These are phyloP conservation scores for Lactarius vividus DNA, from an alignment of 768 basidiomycete genomes.

Conservation along the genomic window DNA sequence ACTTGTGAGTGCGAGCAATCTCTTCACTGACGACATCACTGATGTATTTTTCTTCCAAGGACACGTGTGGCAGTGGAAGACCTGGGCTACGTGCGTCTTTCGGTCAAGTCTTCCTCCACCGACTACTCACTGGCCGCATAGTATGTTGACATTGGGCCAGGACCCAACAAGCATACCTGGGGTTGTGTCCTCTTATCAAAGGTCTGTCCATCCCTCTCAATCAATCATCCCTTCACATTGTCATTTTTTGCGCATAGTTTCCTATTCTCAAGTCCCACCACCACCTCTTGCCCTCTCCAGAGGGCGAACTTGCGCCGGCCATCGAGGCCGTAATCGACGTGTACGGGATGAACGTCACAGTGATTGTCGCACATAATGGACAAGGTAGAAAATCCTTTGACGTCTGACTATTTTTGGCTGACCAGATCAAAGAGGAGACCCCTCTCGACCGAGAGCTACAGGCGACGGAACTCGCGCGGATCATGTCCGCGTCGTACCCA, in stretches of 20 bases:
- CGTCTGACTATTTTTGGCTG: neutral
- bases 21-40: neutral
- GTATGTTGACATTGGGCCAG: constrained; percentile 88
- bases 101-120: neutral
- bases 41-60: constrained; percentile 38
- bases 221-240: neutral
- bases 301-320: constrained; percentile 84
- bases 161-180: constrained; percentile 88
- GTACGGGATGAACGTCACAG: constrained; percentile 72
- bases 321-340: constrained; percentile 84
- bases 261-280: constrained; percentile 86
- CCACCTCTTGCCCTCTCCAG: constrained; percentile 82
- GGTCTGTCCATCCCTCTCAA: constrained; percentile 36
- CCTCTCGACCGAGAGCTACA: constrained; percentile 86
- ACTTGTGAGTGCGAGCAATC: constrained; percentile 50
- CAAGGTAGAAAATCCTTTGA: constrained; percentile 54
- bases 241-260: constrained; percentile 48
- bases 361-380: constrained; percentile 89
- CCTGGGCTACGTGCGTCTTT: constrained; percentile 67
- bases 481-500: constrained; percentile 69
- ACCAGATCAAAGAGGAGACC: constrained; percentile 65
- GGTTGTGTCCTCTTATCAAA: constrained; percentile 81
- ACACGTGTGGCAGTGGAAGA: constrained; percentile 77
- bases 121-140: constrained; percentile 32
- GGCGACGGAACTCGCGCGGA: constrained; percentile 71